phyloP scores from a whole-genome alignment of 176 grass and related monocot genomes.

The Raddia distichophylla region DNA sequence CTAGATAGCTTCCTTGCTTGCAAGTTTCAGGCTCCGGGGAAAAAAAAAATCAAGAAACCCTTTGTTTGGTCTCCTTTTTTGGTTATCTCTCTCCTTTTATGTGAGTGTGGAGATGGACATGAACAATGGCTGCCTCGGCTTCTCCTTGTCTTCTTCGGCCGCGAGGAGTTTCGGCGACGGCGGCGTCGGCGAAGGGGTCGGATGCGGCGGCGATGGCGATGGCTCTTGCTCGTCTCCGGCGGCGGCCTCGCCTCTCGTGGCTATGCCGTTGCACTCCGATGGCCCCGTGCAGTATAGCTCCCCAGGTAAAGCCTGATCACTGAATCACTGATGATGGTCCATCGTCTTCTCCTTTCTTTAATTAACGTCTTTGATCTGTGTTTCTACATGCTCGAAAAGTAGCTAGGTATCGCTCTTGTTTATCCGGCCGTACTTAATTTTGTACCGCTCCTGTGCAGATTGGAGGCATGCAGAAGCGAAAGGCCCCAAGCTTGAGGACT shows the following conservation, averaged over 20 bases:
- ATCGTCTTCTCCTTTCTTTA: not conserved
- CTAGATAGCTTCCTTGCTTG: slow-evolving; percentile 45
- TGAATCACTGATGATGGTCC: not conserved
- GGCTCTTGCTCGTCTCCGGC: slow-evolving; percentile 45
- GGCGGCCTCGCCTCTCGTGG: slow-evolving; percentile 27
- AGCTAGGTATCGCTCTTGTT: not conserved
- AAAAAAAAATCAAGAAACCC: slow-evolving; percentile 20
- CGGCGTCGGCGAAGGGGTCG: slow-evolving; percentile 14
- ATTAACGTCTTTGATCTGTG: not conserved
- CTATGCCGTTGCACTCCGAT: slow-evolving; percentile 53
- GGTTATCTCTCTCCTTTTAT: not conserved
- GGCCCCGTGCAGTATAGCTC: slow-evolving; percentile 34
- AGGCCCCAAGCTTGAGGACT: slow-evolving; percentile 84
- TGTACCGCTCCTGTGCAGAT: slow-evolving; percentile 64
- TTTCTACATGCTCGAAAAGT: not conserved
- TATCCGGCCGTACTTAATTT: not conserved
- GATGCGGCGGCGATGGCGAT: slow-evolving; percentile 24
- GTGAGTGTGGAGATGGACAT: slow-evolving; percentile 54
- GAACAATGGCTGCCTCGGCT: slow-evolving; percentile 70
- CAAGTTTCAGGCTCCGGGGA: slow-evolving; percentile 25
- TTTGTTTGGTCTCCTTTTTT: slow-evolving; percentile 33
- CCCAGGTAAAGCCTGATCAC: slow-evolving; percentile 6
- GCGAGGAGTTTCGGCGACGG: slow-evolving; percentile 29
- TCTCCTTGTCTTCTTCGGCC: slow-evolving; percentile 57
- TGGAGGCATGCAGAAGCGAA: slow-evolving; percentile 61